phyloP scores from a whole-genome alignment of 2,329 filamentous ascomycete genomes.

The Penicillium brasilianum region DNA sequence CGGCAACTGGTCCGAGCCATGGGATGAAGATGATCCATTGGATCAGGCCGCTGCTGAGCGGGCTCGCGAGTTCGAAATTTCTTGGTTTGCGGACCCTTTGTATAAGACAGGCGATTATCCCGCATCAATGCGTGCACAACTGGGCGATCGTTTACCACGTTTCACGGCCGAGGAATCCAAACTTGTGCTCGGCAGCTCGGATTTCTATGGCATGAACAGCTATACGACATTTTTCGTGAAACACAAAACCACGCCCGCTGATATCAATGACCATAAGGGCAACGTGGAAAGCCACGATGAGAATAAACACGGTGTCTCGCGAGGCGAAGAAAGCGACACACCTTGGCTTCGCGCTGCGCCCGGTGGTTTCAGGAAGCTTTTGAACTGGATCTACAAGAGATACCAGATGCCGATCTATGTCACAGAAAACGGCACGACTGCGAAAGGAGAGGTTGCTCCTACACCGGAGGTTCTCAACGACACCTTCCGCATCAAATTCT shows the following conservation, averaged over 20 bases:
- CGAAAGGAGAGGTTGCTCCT: conserved; percentile 77
- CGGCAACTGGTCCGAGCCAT: conserved; percentile 75
- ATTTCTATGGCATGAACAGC: conserved; percentile 90
- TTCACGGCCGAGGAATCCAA: conserved; percentile 72
- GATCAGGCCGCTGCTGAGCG: conserved; percentile 74
- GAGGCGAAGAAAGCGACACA: conserved; percentile 78
- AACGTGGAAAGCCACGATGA: conserved; percentile 71
- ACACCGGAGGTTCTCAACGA: conserved; percentile 72
- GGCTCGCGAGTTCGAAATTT: conserved; percentile 80
- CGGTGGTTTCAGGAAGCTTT: conserved; percentile 71
- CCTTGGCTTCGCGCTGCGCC: conserved; percentile 77
- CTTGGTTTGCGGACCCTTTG: conserved; percentile 81
- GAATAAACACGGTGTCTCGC: conserved; percentile 70
- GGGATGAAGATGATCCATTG: conserved; percentile 71
- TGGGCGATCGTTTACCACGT: conserved; percentile 73
- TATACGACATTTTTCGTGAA: conserved; percentile 83
- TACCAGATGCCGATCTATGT: conserved; percentile 79
- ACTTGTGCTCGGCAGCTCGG: conserved; percentile 75
- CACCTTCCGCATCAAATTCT: conserved; percentile 77
- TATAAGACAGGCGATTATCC: conserved; percentile 77
- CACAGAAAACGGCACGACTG: conserved; percentile 80
- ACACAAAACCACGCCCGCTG: conserved; percentile 61
- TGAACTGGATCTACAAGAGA: conserved; percentile 73
- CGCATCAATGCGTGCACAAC: conserved; percentile 75
- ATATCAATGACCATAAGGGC: conserved; percentile 69